Evolutionary conservation across 164 flowering plant genomes (phyloP), one percentile per base, ranked within the genome.

Genomic region (Warburgia ugandensis): DNA sequence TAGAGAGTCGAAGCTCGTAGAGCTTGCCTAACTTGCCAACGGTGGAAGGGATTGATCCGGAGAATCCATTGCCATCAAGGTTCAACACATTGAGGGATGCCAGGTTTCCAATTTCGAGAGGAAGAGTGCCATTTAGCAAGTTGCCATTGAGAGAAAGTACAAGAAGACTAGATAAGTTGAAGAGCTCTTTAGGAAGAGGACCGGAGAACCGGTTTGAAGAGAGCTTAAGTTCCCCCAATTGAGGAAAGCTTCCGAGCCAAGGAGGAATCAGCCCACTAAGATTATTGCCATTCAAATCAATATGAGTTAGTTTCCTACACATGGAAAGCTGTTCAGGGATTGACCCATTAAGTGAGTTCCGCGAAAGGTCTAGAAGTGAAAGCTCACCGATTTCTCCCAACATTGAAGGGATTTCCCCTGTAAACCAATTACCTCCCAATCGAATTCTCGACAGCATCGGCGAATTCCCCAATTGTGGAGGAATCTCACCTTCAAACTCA

Each of bases 211-310:
- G 54, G 65, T 94, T 94, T 5, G 68, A 72, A 9, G 86, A 82
- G 16, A 94, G 83, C 68, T 79, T 86, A 28, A 89, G 67, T 71
- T 94, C 97, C 3, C 97, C 99, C 56, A 94, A 55, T 53, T 57
- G 64, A 16, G 86, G 78, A 64, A 94, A 59, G 32, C 59, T 67
- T 39, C 97, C 97, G 5, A 94, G 68, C 99, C 99, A 89, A 2
- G 56, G 43, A 0, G 97, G 99, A 9, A 94, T 45, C 0, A 58
- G 35, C 1, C 96, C 99, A 6, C 77, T 72, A 23, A 94, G 79
- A 48, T 38, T 67, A 64, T 94, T 94, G 33, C 68, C 64, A 54
- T 84, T 83, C 27, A 94, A 77, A 70, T 84, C 97, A 56, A 94
- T 56, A 58, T 86, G 94, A 41, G 80, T 59, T 26, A 94, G 65